Base-by-base conservation (phyloP, 2,329 filamentous ascomycete genomes). In the Lanzia echinophila region DNA sequence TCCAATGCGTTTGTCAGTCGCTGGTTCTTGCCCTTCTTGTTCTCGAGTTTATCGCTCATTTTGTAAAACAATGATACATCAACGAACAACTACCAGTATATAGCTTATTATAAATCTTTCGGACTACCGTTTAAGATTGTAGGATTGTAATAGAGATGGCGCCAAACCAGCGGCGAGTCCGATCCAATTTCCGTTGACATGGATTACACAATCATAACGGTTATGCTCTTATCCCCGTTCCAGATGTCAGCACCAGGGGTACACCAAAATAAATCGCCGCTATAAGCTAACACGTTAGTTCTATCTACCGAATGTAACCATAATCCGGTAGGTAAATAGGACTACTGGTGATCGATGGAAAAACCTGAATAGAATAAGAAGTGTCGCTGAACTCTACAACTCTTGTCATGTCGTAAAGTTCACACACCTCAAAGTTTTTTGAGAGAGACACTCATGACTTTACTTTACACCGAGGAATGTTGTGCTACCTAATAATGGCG, bases 141-240 rank as follows among this genome's bases (percentile, higher is more conserved):
- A 20, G n/a, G 36, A 17, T 39, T 8, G 36, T 39, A 17, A 39
- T 41, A 10, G 38, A 44, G 22, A 44, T 15, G 12, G 41, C 19
- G 34, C 28, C 31, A 6, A 42, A 42, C 36, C 19, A 41, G 22
- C 36, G 17, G 11, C 43, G 48, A 53, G 17, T 53, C 43, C 43
- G 43, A 33, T 33, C 28, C 50, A 53, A 41, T 53, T 20, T 48
- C 50, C 33, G 36, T 24, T 22, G 6, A 33, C 24, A 32, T 41
- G 44, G 28, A 42, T 53, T 8, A 41, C 28, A 19, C 15, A 8
- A 45, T 11, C 15, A 38, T 41, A 41, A 41, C 17, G 17, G 38
- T 20, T 41, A 20, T 28, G 4, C 8, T 41, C 11, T 17, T 22
- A 13, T 17, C 38, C 38, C 20, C 38, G 17, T 20, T 20, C 38